Percentiles rank a stretch among this genome's conserved stretches.
Conservation (phyloP, 2,329 filamentous ascomycete species). For the Alternaria sp. region DNA sequence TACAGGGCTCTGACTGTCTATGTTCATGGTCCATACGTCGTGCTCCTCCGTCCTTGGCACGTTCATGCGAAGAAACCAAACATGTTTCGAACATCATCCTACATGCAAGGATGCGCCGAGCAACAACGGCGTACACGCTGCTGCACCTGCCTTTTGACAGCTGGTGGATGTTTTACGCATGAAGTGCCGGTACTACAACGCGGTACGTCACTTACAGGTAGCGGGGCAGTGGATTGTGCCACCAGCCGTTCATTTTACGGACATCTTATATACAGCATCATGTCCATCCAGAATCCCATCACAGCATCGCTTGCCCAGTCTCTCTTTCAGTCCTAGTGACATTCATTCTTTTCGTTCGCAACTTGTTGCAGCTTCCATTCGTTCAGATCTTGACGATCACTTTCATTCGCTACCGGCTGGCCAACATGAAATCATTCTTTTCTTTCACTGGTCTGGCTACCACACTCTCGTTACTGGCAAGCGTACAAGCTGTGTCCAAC, state of each 20-base stretch:
- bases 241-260: constrained; percentile 15
- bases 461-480: constrained; percentile 25
- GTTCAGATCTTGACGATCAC: constrained; percentile 28
- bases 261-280: background rate
- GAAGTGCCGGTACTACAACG: constrained; percentile 23
- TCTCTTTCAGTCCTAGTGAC: constrained; percentile 33
- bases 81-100: constrained; percentile 34
- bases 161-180: constrained; percentile 15
- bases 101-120: constrained; percentile 13
- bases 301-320: constrained; percentile 12
- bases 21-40: background rate
- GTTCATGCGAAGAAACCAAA: constrained; percentile 28
- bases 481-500: constrained; percentile 21
- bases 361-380: constrained; percentile 25
- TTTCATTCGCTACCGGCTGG: constrained; percentile 37
- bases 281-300: background rate
- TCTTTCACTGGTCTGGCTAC: constrained; percentile 21
- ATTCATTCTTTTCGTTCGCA: constrained; percentile 28
- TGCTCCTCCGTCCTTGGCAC: background rate
- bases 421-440: constrained; percentile 38
- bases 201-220: constrained; percentile 16
- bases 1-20: background rate
- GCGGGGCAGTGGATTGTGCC: constrained; percentile 19
- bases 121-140: background rate
- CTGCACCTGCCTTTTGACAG: background rate